phyloP scores from a whole-genome alignment of 805 yeast genomes.

The Candida manassasensis region DNA sequence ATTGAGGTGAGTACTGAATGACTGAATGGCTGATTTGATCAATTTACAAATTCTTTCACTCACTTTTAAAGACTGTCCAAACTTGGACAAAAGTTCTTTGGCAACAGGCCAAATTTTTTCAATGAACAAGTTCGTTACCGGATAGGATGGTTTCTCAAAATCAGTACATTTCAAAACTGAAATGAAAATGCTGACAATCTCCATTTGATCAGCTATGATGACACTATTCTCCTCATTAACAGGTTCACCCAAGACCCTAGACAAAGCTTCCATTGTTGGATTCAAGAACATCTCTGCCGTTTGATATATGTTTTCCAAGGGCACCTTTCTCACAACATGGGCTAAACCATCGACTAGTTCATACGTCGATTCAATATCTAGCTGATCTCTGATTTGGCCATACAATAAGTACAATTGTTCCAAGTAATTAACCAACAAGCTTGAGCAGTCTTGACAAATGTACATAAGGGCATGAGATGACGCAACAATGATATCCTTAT shows the following conservation, averaged over 20 bases:
- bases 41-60: conserved; percentile 75
- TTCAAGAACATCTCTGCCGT: conserved; percentile 60
- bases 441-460: conserved; percentile 87
- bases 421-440: conserved; percentile 56
- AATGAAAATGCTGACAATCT: conserved; percentile 58
- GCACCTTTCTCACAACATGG: conserved; percentile 65
- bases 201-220: conserved; percentile 63
- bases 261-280: conserved; percentile 53
- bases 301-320: conserved; percentile 47
- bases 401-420: conserved; percentile 76
- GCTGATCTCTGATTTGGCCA: conserved; percentile 42
- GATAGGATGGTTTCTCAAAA: conserved; percentile 37
- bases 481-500: conserved; percentile 62
- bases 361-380: conserved; percentile 66
- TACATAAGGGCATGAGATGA: conserved; percentile 92
- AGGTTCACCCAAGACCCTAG: conserved; percentile 16
- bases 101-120: conserved; percentile 59
- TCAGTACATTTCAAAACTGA: conserved; percentile 49
- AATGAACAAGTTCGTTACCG: conserved; percentile 48
- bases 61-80: conserved; percentile 56
- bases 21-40: conserved; percentile 59
- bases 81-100: conserved; percentile 42
- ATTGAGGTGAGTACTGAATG: conserved; percentile 50
- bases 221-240: conserved; percentile 37
- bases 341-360: conserved; percentile 90